These are phyloP conservation scores for Tritrichomonas musculus DNA, from an alignment of 208 protist species.

Conservation along the genomic window DNA sequence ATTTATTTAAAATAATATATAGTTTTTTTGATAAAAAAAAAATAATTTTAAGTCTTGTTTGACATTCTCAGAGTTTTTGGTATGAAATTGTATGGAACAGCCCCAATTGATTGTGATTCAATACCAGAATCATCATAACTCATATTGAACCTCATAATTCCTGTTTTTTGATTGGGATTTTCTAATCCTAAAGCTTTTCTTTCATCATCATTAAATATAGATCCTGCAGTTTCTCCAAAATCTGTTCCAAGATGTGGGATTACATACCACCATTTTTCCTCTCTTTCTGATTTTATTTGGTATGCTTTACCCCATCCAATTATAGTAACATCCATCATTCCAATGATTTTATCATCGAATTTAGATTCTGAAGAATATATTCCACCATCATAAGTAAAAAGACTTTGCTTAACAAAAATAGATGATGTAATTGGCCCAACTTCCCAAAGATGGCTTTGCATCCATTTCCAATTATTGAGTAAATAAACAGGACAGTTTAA, in stretches of 20 bases:
- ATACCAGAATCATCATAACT: neutral
- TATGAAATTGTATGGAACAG: neutral
- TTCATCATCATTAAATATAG: neutral
- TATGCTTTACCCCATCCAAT: neutral
- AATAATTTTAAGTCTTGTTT: neutral
- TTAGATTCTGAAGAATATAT: neutral
- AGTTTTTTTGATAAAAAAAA: too few relatives aligned
- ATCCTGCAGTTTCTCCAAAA: neutral
- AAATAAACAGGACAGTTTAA: neutral
- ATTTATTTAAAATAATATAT: too few relatives aligned
- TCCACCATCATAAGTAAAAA: neutral
- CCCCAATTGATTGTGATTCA: neutral
- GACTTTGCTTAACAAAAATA: neutral
- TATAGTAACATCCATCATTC: neutral
- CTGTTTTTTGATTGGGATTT: neutral
- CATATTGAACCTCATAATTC: neutral
- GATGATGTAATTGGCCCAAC: conserved; percentile 11
- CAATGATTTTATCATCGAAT: neutral
- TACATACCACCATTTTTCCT: neutral
- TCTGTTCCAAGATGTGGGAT: neutral
- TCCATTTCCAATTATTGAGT: neutral
- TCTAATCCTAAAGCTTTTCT: neutral
- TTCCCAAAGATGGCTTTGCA: neutral
- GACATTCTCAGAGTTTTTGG: neutral
- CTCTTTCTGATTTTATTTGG: neutral